Conservation (phyloP, 768 basidiomycete species). For the Trametes coccinea region DNA sequence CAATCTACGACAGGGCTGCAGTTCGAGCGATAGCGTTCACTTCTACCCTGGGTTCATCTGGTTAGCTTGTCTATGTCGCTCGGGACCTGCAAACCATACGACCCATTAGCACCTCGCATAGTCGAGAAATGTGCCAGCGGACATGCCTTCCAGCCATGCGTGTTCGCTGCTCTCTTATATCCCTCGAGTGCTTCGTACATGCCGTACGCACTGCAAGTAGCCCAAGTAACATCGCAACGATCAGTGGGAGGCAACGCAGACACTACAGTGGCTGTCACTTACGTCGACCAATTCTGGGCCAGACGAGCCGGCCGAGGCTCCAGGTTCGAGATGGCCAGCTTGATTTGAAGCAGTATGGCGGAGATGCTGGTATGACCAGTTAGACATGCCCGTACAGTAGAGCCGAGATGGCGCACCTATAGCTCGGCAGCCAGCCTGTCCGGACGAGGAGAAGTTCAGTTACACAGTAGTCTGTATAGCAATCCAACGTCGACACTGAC, state of each 20-base stretch:
- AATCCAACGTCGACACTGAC: slow-evolving; percentile 33
- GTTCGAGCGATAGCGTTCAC: background rate
- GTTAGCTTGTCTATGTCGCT: slow-evolving; percentile 3
- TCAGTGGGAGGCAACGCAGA: background rate
- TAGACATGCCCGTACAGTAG: background rate
- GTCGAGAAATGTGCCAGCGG: no score
- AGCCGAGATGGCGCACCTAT: slow-evolving; percentile 42
- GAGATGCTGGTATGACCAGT: slow-evolving; percentile 33
- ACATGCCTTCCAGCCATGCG: slow-evolving; percentile 64
- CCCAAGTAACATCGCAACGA: background rate
- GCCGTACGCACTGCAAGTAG: slow-evolving; percentile 39
- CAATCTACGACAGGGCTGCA: background rate
- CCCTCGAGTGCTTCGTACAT: slow-evolving; percentile 62
- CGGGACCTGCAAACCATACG: slow-evolving; percentile 1
- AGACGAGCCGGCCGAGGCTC: slow-evolving; percentile 66
- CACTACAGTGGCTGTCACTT: background rate
- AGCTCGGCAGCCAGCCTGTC: slow-evolving; percentile 69
- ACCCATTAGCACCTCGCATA: background rate
- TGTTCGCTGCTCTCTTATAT: slow-evolving; percentile 61
- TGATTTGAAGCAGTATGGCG: slow-evolving; percentile 60
- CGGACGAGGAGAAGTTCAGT: background rate
- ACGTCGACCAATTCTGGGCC: slow-evolving; percentile 51
- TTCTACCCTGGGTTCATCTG: background rate
- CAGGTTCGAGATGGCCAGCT: slow-evolving; percentile 65
- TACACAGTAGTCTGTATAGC: background rate